These are phyloP conservation scores for Backusella sp. DNA, from an alignment of 192 early-diverging fungal species.

Conservation along the genomic window DNA sequence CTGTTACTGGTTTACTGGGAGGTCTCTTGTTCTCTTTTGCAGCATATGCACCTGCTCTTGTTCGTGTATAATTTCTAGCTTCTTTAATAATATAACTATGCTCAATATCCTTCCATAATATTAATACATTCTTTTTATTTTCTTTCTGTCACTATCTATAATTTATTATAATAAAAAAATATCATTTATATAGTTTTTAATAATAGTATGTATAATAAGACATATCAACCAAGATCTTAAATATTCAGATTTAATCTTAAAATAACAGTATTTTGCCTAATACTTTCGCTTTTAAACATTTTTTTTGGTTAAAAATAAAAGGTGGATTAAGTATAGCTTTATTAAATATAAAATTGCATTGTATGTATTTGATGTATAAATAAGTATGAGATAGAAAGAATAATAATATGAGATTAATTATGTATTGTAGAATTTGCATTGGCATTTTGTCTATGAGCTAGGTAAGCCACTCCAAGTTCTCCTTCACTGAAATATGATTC, in stretches of 20 bases:
- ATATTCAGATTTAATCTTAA: too few relatives aligned
- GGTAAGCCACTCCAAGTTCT: slow-evolving; percentile 9
- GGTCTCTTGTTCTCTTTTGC: slow-evolving; percentile 71
- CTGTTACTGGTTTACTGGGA: slow-evolving; percentile 60
- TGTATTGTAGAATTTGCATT: not conserved
- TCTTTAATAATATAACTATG: not conserved
- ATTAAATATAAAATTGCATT: not conserved
- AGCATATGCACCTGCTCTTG: slow-evolving; percentile 41
- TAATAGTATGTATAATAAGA: too few relatives aligned
- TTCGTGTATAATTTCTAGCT: not conserved
- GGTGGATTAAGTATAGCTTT: not conserved
- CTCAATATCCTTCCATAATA: not conserved
- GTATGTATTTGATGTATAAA: not conserved
- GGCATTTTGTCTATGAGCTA: slow-evolving; percentile 4
- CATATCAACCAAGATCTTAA: too few relatives aligned
- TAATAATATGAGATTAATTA: not conserved
- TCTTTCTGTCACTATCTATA: not conserved
- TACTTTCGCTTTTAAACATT: not conserved
- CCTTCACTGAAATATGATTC: slow-evolving; percentile 10
- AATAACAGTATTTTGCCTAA: too few relatives aligned
- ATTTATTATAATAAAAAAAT: not conserved
- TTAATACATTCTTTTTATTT: not conserved
- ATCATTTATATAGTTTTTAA: too few relatives aligned
- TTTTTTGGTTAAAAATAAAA: not conserved
- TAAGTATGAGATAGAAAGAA: not conserved